These are phyloP conservation scores for Scheffersomyces illinoinensis DNA, from an alignment of 1,139 yeast genomes.

Conservation along the genomic window DNA sequence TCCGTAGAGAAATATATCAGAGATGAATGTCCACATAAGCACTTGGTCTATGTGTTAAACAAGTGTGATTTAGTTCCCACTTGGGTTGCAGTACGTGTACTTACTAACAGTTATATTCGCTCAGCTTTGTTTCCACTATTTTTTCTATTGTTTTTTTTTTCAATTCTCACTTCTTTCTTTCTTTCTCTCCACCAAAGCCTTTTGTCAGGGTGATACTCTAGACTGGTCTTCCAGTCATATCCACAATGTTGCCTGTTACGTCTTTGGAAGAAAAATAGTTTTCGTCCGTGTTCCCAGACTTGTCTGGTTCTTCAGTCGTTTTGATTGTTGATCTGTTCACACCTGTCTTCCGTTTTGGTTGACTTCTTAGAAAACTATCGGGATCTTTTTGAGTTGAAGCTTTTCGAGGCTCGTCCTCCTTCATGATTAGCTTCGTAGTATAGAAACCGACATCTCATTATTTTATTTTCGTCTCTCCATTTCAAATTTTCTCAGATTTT, in stretches of 20 bases:
- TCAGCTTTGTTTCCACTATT: conserved; percentile 7
- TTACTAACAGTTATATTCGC: conserved; percentile 5
- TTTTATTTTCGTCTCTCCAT: conserved; percentile 6
- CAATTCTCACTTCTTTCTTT: conserved; percentile 11
- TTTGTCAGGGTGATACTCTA: conserved; percentile 69
- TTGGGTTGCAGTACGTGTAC: conserved; percentile 95
- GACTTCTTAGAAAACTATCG: conserved; percentile 36
- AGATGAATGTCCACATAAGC: conserved; percentile 96
- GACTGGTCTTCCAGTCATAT: conserved; percentile 18
- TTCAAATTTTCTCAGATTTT: conserved; percentile 4
- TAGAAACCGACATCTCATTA: conserved; percentile 58
- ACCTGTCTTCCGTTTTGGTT: conserved; percentile 45
- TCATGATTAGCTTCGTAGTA: conserved; percentile 62
- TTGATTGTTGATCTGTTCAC: conserved; percentile 51
- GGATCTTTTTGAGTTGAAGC: conserved; percentile 71
- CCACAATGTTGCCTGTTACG: conserved; percentile 81
- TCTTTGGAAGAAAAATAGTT: conserved; percentile 83
- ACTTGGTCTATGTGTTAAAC: conserved; percentile 89
- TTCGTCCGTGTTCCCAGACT: conserved; percentile 50
- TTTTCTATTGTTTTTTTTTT: conserved; percentile 8
- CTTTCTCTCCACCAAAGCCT: conserved; percentile 46
- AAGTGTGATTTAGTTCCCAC: conserved; percentile 98
- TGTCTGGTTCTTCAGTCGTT: conserved; percentile 32
- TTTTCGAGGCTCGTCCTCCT: conserved; percentile 23
- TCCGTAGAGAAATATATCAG: conserved; percentile 90